A percentile compares a stretch with the other conserved stretches of the same genome.
These are phyloP conservation scores for Penicillium salamii DNA, from an alignment of 495 filamentous ascomycete genomes.

Conservation along the genomic window DNA sequence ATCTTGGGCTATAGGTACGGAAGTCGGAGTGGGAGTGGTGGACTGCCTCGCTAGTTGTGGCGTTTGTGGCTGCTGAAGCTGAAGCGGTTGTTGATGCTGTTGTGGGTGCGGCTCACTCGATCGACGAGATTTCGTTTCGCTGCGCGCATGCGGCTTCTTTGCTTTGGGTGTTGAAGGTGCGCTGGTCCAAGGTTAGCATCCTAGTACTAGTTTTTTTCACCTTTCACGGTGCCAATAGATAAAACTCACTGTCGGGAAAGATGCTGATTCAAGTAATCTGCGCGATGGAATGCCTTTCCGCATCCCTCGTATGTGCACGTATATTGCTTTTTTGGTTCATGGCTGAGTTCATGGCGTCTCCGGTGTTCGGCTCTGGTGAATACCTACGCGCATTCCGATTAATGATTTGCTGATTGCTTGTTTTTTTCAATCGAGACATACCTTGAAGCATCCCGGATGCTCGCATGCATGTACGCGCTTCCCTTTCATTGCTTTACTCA, in stretches of 20 bases:
- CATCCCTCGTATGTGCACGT: constrained; percentile 13
- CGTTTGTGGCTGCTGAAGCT: too few relatives aligned
- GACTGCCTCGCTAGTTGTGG: not conserved
- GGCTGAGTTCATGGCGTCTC: constrained; percentile 16
- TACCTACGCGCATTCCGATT: constrained; percentile 41
- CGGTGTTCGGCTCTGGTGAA: constrained; percentile 81
- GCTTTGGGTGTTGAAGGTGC: not conserved
- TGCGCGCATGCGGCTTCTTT: not conserved
- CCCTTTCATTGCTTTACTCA: constrained; percentile 76
- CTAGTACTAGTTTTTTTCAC: not conserved
- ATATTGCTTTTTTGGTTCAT: constrained; percentile 13
- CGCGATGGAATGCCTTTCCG: constrained; percentile 16
- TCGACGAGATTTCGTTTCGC: not conserved
- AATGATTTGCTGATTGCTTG: constrained; percentile 1
- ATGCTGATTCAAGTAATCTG: constrained; percentile 19
- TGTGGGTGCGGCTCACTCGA: not conserved
- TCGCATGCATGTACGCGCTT: constrained; percentile 71
- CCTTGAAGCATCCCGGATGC: constrained; percentile 55
- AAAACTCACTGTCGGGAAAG: constrained; percentile 14
- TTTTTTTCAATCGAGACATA: constrained; percentile 21
- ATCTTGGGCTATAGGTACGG: not conserved
- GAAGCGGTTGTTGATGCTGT: too few relatives aligned
- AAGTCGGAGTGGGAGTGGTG: not conserved
- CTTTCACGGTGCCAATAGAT: not conserved
- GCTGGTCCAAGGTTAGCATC: not conserved